Evolutionary conservation across 257 asterid species (phyloP), one percentile per base, ranked within the genome.

Genomic region (Fraxinus quadrangulata): DNA sequence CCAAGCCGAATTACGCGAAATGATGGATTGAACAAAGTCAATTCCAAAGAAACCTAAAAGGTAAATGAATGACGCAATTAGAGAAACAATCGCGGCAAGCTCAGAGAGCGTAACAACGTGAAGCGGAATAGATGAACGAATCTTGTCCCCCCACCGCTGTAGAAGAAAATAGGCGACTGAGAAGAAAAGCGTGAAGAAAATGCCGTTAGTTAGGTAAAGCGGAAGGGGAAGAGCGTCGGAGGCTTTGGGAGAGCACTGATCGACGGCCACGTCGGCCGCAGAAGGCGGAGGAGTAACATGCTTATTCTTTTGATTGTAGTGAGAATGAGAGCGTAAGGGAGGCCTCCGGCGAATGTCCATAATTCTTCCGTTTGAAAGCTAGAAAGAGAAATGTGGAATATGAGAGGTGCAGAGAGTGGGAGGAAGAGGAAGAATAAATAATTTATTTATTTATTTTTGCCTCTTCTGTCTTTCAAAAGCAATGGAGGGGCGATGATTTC

Each of bases 141-240:
- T 92, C 92, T 94, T 92, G 71, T 92, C 96, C 28, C 99, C 88
- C 99, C 97, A 94, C 6, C 97, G 90, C 83, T 86, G 91, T 23
- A 90, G 94, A 65, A 92, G 96, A 80, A 82, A 94, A 72, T 94
- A 92, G 0, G 99, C 96, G 36, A 94, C 95, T 51, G 97, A 88
- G 87, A 92, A 92, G 59, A 94, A 91, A 10, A 92, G 94, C 56
- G 94, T 87, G 90, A 92, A 91, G 95, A 94, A 94, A 79, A 94
- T 83, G 88, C 82, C 88, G 84, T 94, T 94, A 36, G 97, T 94
- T n/a, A 94, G 89, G 86, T 90, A 92, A 2, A 94, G 85, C 13
- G 98, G 98, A 0, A 94, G 90, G 6, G 96, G 98, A 17, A 94
- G 90, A 12, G 97, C 98, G 71, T 94, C 97, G 78, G 97, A 92